Conservation (phyloP, 2,329 filamentous ascomycete genomes). For the Arthrobotrys pseudoclavata region DNA sequence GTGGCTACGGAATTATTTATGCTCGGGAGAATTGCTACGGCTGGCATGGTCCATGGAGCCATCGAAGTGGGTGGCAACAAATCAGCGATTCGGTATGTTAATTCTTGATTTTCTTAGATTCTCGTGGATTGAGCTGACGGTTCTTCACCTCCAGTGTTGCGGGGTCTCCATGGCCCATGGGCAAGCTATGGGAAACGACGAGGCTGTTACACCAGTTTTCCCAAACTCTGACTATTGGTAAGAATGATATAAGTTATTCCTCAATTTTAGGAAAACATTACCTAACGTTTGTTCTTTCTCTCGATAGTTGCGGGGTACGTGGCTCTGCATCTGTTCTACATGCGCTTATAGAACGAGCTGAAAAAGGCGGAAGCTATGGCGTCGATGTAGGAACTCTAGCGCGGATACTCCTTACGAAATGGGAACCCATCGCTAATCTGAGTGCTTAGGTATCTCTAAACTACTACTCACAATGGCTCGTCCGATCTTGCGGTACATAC, state of each 20-base stretch:
- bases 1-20: slow-evolving; percentile 68
- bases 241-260: neutral
- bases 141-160: slow-evolving; percentile 63
- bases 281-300: neutral
- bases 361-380: slow-evolving; percentile 67
- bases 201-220: slow-evolving; percentile 68
- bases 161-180: slow-evolving; percentile 70
- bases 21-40: slow-evolving; percentile 72
- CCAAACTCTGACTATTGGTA: slow-evolving; percentile 68
- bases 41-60: slow-evolving; percentile 69
- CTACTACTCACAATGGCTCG: slow-evolving; percentile 68
- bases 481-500: slow-evolving; percentile 66
- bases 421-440: neutral
- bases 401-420: neutral
- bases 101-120: neutral
- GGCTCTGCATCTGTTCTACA: slow-evolving; percentile 67
- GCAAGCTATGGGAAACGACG: slow-evolving; percentile 68
- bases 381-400: slow-evolving; percentile 66
- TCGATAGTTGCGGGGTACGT: slow-evolving; percentile 66
- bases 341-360: slow-evolving; percentile 66
- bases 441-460: slow-evolving; percentile 65
- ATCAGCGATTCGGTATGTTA: slow-evolving; percentile 68
- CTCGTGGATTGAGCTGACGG: slow-evolving; percentile 8
- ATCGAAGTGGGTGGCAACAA: slow-evolving; percentile 71
- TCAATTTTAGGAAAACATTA: neutral